phyloP scores from a whole-genome alignment of 1,139 yeast species.

The Taphrina sp. region DNA sequence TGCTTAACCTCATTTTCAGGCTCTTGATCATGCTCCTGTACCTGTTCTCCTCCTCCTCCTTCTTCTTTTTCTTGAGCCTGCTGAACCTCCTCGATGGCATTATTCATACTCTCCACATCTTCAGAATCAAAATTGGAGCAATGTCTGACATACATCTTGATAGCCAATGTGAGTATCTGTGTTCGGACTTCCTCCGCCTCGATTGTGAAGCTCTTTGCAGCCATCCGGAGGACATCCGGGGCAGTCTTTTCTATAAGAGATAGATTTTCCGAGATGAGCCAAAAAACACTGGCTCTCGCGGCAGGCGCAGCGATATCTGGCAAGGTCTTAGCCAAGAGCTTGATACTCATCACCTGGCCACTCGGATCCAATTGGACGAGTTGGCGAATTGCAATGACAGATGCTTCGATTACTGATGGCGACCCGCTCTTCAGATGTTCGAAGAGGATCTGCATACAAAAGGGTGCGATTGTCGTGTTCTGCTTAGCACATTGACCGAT shows the following conservation, averaged over 20 bases:
- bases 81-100: constrained; percentile 37
- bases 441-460: constrained; percentile 32
- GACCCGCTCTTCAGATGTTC: constrained; percentile 12
- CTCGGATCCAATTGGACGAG: constrained; percentile 64
- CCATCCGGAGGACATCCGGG: constrained; percentile 70
- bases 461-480: constrained; percentile 40
- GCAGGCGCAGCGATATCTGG: constrained; percentile 39
- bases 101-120: constrained; percentile 38
- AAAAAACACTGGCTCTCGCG: constrained; percentile 80
- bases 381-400: constrained; percentile 66
- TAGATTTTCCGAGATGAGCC: constrained; percentile 85
- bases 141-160: constrained; percentile 60
- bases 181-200: constrained; percentile 63
- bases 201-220: constrained; percentile 57
- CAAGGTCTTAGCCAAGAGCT: constrained; percentile 46
- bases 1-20: constrained; percentile 20
- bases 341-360: constrained; percentile 48
- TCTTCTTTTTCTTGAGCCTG: constrained; percentile 32
- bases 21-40: background rate
- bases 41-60: too few relatives aligned
- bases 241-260: constrained; percentile 54
- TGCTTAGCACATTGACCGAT: constrained; percentile 54
- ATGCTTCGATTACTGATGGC: constrained; percentile 46
- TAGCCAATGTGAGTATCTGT: constrained; percentile 69
- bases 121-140: constrained; percentile 8